phyloP scores from a whole-genome alignment of 192 early-diverging fungal species.

The Chytriomyces hyalinus region DNA sequence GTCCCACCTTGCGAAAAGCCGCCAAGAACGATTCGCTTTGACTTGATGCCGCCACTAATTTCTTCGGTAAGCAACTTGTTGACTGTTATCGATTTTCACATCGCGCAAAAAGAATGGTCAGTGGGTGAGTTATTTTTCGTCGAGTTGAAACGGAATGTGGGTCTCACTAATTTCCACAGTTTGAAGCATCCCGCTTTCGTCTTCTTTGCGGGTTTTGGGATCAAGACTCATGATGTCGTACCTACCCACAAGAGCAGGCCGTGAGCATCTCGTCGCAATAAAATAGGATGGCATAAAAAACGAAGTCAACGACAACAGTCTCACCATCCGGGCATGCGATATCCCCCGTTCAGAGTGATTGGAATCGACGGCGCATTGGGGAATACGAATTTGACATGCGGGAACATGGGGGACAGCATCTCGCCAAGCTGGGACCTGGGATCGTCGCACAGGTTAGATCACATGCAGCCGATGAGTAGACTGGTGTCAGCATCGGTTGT shows the following conservation, averaged over 20 bases:
- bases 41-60: slow-evolving; percentile 76
- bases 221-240: slow-evolving; percentile 76
- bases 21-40: slow-evolving; percentile 85
- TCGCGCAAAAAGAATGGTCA: not conserved
- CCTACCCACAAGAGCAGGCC: slow-evolving; percentile 31
- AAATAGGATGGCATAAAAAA: not conserved
- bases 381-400: slow-evolving; percentile 89
- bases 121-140: not conserved
- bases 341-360: slow-evolving; percentile 79
- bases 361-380: slow-evolving; percentile 74
- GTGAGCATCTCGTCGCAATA: not conserved
- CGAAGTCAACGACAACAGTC: not conserved
- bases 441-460: not conserved
- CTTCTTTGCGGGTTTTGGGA: slow-evolving; percentile 57
- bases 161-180: slow-evolving; percentile 56
- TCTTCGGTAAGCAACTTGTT: slow-evolving; percentile 71
- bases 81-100: slow-evolving; percentile 39
- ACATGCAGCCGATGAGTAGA: not conserved
- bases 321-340: slow-evolving; percentile 84
- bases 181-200: slow-evolving; percentile 72
- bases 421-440: slow-evolving; percentile 56
- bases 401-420: slow-evolving; percentile 63
- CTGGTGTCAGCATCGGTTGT: not conserved
- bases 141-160: not conserved
- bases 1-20: slow-evolving; percentile 86